Evolutionary conservation across 345 rosid genomes (phyloP).

Genomic region (Schrenkiella parvula): DNA sequence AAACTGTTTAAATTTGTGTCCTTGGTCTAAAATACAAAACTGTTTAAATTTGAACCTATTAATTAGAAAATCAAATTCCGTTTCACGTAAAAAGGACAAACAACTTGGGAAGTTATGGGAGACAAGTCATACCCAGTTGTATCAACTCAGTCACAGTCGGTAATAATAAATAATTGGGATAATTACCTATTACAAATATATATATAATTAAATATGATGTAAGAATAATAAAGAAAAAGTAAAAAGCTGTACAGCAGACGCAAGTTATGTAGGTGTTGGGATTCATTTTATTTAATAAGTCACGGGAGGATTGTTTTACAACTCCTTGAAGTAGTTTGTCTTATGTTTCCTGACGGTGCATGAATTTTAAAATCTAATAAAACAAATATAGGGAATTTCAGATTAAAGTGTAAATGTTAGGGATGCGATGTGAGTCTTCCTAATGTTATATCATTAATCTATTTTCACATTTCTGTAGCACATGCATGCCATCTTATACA

Average conservation of each 20-base stretch:
- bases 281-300: slow-evolving; percentile 10
- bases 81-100: slow-evolving; percentile 4
- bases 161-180: not conserved
- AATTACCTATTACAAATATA: not conserved
- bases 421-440: not conserved
- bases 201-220: too few species aligned
- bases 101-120: slow-evolving; percentile 18
- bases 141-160: slow-evolving; percentile 30
- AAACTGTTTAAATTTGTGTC: not conserved
- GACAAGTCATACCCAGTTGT: slow-evolving; percentile 31
- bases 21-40: too few species aligned
- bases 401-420: not conserved
- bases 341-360: slow-evolving; percentile 10
- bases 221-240: not conserved
- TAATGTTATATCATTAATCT: not conserved
- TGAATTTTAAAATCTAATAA: not conserved
- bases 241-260: not conserved
- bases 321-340: not conserved
- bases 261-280: slow-evolving; percentile 5
- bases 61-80: not conserved
- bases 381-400: not conserved
- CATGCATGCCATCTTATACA: not conserved
- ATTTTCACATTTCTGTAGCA: not conserved
- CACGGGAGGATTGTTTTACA: slow-evolving; percentile 11
- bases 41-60: not conserved